A percentile compares a stretch with the other conserved stretches of the same genome.
These are phyloP conservation scores for Russula sp. DNA, from an alignment of 768 basidiomycete genomes.

Conservation along the genomic window DNA sequence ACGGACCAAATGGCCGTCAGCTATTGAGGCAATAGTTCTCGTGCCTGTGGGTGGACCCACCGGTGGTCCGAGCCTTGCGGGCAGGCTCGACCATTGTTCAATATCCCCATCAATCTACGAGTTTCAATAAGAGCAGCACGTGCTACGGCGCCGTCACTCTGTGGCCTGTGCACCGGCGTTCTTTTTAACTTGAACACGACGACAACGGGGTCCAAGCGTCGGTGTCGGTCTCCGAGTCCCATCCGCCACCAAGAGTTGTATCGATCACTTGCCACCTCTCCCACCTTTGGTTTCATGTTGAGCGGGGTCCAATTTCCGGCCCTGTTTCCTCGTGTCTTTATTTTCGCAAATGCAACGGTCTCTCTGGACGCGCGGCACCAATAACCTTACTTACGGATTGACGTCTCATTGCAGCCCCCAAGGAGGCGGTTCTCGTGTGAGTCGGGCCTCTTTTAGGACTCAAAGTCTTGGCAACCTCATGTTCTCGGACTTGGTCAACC, in stretches of 20 bases:
- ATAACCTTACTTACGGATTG: not conserved
- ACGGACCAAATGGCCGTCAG: not conserved
- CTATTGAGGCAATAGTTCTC: not conserved
- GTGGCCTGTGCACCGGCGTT: not conserved
- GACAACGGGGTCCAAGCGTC: not conserved
- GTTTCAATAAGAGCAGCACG: not conserved
- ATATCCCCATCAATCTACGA: not conserved
- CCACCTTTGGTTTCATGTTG: not conserved
- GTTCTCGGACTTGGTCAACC: not conserved
- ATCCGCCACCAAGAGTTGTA: too few species aligned
- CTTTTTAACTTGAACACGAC: not conserved
- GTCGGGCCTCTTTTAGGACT: not conserved
- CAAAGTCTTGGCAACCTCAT: slow-evolving; percentile 1
- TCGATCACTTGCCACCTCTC: not conserved
- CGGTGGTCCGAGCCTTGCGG: too few species aligned
- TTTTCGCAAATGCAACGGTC: not conserved
- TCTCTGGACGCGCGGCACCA: not conserved
- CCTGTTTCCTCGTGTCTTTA: slow-evolving; percentile 1
- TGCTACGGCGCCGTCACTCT: not conserved
- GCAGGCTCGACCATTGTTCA: not conserved
- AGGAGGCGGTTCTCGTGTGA: not conserved
- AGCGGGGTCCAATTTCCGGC: not conserved
- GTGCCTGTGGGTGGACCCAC: not conserved
- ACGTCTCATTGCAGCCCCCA: not conserved
- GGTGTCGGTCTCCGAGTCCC: not conserved